Evolutionary conservation across 306 rosid species (phyloP), one percentile per base, ranked within the genome.

Genomic region (Fragaria iinumae): DNA sequence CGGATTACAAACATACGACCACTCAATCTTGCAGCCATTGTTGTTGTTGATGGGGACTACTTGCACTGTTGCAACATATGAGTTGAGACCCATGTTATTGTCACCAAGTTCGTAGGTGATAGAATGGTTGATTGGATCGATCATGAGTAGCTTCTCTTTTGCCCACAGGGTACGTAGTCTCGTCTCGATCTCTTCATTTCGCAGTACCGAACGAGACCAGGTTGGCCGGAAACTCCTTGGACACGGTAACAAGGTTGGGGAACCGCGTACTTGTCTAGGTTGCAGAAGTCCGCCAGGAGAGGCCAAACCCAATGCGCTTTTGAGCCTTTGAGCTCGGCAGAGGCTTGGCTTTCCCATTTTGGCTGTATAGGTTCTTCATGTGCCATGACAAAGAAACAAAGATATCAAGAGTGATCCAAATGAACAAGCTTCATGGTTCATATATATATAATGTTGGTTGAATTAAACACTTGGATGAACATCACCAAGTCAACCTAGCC

Each of bases 1-100:
- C 1, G 90, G 93, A 69, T 87, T 91, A 71, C 85, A 8, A 3
- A 81, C 77, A 79, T 86, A 86, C 4, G 83, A 84, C 93, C 93
- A 87, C 23, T 84, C 81, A 11, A 91, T 80, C 89, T 76, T 79
- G 80, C 89, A 89, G 9, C 53, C 53, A 49, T 68, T 80, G 36
- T 62, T 64, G 34, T 59, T 11, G 29, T 59, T 11, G 23, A 80
- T 25, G 0, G 88, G 72, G 20, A 82, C 4, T 0, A 88, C 86
- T 60, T 66, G 71, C 34, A 80, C 0, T 0, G 85, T 88, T n/a
- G 80, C 87, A 3, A 86, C 86, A 67, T 87, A 86, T 4, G 81
- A 72, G 78, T 79, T 69, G 32, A 91, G 52, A 16, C 92, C 93
- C 9, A 85, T 1, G 78, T 91, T 91, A 81, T 71, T 85, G 0